Evolutionary conservation across 2,329 filamentous ascomycete species (phyloP), one percentile per base, ranked within the genome.

Genomic region (Talaromyces sp.): DNA sequence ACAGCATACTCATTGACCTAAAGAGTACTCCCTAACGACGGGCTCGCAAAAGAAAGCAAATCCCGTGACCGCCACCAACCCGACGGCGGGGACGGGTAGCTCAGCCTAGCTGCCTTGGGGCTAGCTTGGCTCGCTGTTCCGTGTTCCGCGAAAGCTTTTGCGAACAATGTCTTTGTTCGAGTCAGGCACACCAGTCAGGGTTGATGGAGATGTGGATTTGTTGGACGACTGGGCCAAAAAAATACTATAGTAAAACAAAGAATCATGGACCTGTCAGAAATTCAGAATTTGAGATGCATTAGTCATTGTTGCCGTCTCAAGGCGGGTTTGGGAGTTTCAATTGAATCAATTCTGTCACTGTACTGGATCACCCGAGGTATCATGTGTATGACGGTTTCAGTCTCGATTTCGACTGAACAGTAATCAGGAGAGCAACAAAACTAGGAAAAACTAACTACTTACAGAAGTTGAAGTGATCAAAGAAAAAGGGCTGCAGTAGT

Each of bases 21-120:
- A 5, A 31, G 29, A 31, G 29, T 6, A n/a, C n/a, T n/a, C n/a
- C n/a, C n/a, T n/a, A n/a, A n/a, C n/a, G n/a, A n/a, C n/a, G n/a
- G n/a, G n/a, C n/a, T n/a, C n/a, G n/a, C n/a, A n/a, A 22, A 15
- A 22, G 25, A 53, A 53, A 53, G 31, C 56, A 45, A 31, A 27
- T 63, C 61, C 61, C 61, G 61, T 63, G 61, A 63, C 61, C 61
- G 51, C 27, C 36, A 58, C 49, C 36, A 58, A 27, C 61, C 61
- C 61, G 27, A 49, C 22, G 36, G 17, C 61, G 27, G 19, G 61
- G 51, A 19, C 31, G 15, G 34, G n/a, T n/a, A n/a, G 36, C 56
- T 43, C 25, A 15, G 54, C 36, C 15, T 38, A 40, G 31, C n/a
- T 34, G 11, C 15, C 15, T 56, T 36, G 5, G 22, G 27, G 49